A percentile compares a stretch with the other conserved stretches of the same genome.
Evolutionary conservation across 805 yeast species (phyloP).

Genomic region (Phaffomyces thermotolerans): DNA sequence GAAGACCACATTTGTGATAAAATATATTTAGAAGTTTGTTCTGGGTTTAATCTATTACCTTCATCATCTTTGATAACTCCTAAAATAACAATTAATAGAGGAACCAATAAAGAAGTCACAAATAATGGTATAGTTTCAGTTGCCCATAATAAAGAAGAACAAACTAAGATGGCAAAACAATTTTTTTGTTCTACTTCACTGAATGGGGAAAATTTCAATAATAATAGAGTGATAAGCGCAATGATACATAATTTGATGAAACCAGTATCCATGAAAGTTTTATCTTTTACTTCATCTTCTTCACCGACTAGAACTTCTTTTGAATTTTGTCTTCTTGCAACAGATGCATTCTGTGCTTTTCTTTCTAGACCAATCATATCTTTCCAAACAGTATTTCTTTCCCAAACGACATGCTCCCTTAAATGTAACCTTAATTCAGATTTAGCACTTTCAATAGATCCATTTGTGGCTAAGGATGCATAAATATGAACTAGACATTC

Average conservation of each 20-base stretch:
- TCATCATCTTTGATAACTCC: constrained; percentile 57
- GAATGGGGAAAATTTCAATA: constrained; percentile 47
- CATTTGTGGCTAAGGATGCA: constrained; percentile 43
- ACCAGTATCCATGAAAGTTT: constrained; percentile 25
- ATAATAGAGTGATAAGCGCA: constrained; percentile 36
- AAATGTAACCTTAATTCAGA: constrained; percentile 46
- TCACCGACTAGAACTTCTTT: constrained; percentile 21
- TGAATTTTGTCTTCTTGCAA: constrained; percentile 25
- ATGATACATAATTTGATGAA: constrained; percentile 42
- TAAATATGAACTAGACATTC: constrained; percentile 47
- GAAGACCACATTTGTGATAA: constrained; percentile 93
- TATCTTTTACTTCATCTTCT: constrained; percentile 21
- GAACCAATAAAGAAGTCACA: constrained; percentile 80
- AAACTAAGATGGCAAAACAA: constrained; percentile 76
- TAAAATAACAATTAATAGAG: constrained; percentile 68
- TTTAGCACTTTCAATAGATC: constrained; percentile 36
- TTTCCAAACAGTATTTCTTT: constrained; percentile 95
- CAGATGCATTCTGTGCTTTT: constrained; percentile 68
- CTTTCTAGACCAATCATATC: constrained; percentile 90
- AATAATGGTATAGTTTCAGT: constrained; percentile 89
- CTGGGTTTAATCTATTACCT: constrained; percentile 52
- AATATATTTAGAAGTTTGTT: constrained; percentile 64
- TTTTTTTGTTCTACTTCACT: constrained; percentile 53
- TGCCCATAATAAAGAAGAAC: constrained; percentile 89
- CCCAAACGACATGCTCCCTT: constrained; percentile 95